Percentiles rank a stretch among this genome's conserved stretches.
These are phyloP conservation scores for Candida arabinofermentans DNA, from an alignment of 805 yeast species.

Conservation along the genomic window DNA sequence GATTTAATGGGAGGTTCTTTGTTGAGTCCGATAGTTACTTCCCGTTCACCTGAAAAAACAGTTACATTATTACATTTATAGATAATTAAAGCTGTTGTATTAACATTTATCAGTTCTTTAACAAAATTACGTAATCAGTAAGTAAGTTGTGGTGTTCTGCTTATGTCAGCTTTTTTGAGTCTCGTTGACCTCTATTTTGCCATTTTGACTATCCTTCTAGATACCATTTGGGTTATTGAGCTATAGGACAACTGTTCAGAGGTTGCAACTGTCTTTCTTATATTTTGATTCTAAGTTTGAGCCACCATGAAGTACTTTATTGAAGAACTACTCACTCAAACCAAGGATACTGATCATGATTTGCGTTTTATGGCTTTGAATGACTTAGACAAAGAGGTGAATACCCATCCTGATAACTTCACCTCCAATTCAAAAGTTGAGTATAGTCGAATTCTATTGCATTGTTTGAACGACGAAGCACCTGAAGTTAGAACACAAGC, in stretches of 20 bases:
- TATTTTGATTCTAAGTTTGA: neutral
- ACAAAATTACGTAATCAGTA: too few relatives aligned
- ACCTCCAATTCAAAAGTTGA: slow-evolving; percentile 33
- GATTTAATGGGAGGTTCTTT: slow-evolving; percentile 9
- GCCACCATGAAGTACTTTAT: slow-evolving; percentile 23
- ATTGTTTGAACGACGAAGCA: slow-evolving; percentile 51
- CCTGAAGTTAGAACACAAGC: slow-evolving; percentile 76
- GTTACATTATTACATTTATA: slow-evolving; percentile 2
- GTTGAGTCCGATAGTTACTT: slow-evolving; percentile 11
- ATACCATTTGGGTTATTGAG: too few relatives aligned
- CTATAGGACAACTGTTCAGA: too few relatives aligned
- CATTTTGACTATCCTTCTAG: too few relatives aligned
- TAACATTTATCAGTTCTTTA: too few relatives aligned
- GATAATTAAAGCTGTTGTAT: too few relatives aligned
- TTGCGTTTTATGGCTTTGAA: slow-evolving; percentile 80
- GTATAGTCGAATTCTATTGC: slow-evolving; percentile 23
- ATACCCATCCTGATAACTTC: slow-evolving; percentile 34
- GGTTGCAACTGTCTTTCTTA: neutral
- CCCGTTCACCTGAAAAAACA: slow-evolving; percentile 12
- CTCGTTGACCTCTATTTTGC: too few relatives aligned
- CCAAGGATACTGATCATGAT: slow-evolving; percentile 73
- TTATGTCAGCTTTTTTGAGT: too few relatives aligned
- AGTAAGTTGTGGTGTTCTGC: too few relatives aligned
- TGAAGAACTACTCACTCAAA: slow-evolving; percentile 36
- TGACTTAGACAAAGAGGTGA: slow-evolving; percentile 52